Percentiles rank a stretch among this genome's conserved stretches.
phyloP scores from a whole-genome alignment of 176 grass and related monocot species.

The Avena atlantica region DNA sequence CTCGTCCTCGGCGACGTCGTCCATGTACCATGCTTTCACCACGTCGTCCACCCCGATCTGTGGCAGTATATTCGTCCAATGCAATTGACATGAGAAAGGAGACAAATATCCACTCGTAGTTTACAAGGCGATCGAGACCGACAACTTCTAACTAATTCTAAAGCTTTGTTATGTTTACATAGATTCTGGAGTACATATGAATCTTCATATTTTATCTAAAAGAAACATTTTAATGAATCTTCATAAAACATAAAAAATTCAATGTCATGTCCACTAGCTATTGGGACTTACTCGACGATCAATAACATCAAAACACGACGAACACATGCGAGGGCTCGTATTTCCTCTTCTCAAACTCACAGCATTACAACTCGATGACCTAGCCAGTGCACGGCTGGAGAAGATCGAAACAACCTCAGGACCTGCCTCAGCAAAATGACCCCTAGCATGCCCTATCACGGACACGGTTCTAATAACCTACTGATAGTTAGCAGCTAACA shows the following conservation, averaged over 20 bases:
- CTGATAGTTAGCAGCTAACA: too few species aligned
- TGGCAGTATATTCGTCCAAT: background rate
- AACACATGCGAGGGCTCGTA: too few species aligned
- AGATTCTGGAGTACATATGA: background rate
- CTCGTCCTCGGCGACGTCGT: slow-evolving; percentile 46
- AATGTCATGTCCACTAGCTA: background rate
- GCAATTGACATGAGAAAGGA: background rate
- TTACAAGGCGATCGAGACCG: background rate
- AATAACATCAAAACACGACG: too few species aligned
- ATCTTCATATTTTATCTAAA: background rate
- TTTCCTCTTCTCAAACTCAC: too few species aligned
- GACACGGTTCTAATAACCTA: too few species aligned
- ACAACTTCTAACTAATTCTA: background rate
- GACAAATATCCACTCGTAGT: background rate
- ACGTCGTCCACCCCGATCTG: slow-evolving; percentile 69
- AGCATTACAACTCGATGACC: too few species aligned
- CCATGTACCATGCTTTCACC: slow-evolving; percentile 76
- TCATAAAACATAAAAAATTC: background rate
- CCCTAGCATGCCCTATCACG: too few species aligned
- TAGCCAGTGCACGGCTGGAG: too few species aligned
- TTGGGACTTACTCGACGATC: too few species aligned
- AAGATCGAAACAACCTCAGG: too few species aligned
- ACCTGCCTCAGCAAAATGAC: too few species aligned
- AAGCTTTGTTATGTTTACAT: background rate
- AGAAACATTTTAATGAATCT: background rate